These are phyloP conservation scores for Jaapia argillacea DNA, from an alignment of 768 basidiomycete genomes.

Conservation along the genomic window DNA sequence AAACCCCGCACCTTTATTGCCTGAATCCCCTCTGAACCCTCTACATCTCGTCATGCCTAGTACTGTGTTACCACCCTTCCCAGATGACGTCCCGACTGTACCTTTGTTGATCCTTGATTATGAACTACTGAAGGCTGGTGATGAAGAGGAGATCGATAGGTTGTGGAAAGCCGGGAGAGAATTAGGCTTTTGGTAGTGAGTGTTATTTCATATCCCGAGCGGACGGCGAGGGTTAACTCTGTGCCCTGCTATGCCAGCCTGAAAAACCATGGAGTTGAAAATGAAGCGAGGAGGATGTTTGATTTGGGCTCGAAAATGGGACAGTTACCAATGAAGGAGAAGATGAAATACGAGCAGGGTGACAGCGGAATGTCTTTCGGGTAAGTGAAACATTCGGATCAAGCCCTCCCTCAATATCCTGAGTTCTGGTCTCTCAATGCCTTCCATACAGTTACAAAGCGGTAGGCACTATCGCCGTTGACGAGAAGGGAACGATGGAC, in stretches of 20 bases:
- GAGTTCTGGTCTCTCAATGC: too few species aligned
- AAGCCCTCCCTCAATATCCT: not conserved
- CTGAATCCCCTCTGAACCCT: too few species aligned
- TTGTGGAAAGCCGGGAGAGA: conserved; percentile 38
- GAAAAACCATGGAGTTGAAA: conserved; percentile 30
- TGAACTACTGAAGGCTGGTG: conserved; percentile 22
- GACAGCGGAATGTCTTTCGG: conserved; percentile 27
- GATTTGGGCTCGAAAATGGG: conserved; percentile 27
- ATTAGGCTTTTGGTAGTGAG: conserved; percentile 47
- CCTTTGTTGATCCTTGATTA: conserved; percentile 38
- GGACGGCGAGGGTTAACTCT: not conserved
- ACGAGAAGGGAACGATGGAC: conserved; percentile 47
- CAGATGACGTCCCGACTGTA: conserved; percentile 30
- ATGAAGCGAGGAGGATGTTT: conserved; percentile 25
- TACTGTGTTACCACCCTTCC: conserved; percentile 29
- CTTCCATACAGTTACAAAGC: conserved; percentile 18
- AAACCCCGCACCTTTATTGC: too few species aligned
- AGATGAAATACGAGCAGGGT: conserved; percentile 30
- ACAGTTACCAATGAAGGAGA: conserved; percentile 28
- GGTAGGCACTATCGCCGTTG: conserved; percentile 47
- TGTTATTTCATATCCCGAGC: conserved; percentile 5
- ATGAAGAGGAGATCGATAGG: conserved; percentile 27
- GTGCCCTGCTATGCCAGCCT: conserved; percentile 16
- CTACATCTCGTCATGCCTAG: too few species aligned
- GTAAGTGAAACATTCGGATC: conserved; percentile 7